Base-by-base conservation (phyloP, 1,284 basidiomycete species). In the Ganoderma lucidum region DNA sequence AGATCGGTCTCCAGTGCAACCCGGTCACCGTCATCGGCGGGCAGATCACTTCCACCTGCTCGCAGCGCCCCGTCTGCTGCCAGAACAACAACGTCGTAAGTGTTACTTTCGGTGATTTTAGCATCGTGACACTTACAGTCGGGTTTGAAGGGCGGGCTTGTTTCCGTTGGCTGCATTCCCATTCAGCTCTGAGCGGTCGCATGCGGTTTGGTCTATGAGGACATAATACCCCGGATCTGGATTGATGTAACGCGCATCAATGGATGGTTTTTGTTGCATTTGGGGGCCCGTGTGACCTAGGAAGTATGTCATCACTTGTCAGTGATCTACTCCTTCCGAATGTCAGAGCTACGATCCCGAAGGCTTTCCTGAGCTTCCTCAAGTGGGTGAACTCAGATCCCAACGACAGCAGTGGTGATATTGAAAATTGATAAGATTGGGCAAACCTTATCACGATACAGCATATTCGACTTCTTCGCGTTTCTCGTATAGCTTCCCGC, bases 31-130 rank as follows among this genome's bases (percentile, higher is more conserved):
- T 71, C 39, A 62, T 78, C 65, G 71, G 68, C 8, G 66, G 37
- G 14, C 75, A 73, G 53, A 23, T 44, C 14, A 60, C 64, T 28
- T 60, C 53, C 61, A n/a, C 64, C 1, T 75, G 74, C 72, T 37
- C 55, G 9, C 62, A 68, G 12, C 63, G 41, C 45, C 53, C 72
- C 12, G 75, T 75, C 45, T 75, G 73, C 73, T 74, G 75, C 71
- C 30, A 70, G 67, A 70, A 75, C 72, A 75, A 75, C 75, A 72
- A 68, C 69, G 62, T 70, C 58, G 74, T 75, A 56, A 69, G 72
- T 66, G 32, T 23, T 44, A 15, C 17, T 28, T 62, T 12, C 4
- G 0, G 1, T 14, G 12, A 12, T 41, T 30, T 44, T 30, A 6
- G 17, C 42, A 12, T 15, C 10, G 6, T 19, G 35, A 3, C 3